Evolutionary conservation across 208 protist genomes (phyloP).

Genomic region (Sergeia podlipaevii): DNA sequence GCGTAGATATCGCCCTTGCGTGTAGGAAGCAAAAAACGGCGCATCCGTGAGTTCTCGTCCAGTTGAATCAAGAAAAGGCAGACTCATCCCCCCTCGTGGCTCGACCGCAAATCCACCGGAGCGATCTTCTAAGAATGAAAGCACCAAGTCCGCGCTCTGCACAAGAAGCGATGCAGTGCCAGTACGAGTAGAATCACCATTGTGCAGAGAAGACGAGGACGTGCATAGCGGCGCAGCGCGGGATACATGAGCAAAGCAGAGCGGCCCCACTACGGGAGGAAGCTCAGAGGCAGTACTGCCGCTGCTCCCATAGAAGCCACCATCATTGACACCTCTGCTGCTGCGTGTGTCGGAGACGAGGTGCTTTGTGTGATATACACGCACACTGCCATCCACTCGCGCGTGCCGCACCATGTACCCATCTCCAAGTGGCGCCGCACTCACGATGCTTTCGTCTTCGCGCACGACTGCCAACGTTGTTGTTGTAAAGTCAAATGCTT

Average conservation of each 20-base stretch:
- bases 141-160: no score
- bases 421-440: slow-evolving; percentile 20
- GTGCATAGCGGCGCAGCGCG: background rate
- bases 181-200: no score
- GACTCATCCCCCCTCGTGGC: no score
- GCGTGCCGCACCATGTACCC: slow-evolving; percentile 56
- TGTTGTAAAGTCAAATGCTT: background rate
- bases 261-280: slow-evolving; percentile 27
- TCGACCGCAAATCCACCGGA: no score
- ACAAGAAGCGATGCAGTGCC: no score
- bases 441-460: slow-evolving; percentile 62
- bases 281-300: slow-evolving; percentile 17
- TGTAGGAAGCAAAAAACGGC: slow-evolving; percentile 10
- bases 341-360: slow-evolving; percentile 3
- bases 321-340: no score
- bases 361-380: slow-evolving; percentile 28
- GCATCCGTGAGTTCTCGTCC: no score
- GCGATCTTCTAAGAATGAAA: no score
- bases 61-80: no score
- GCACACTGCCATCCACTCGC: slow-evolving; percentile 23
- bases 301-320: no score
- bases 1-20: slow-evolving; percentile 26
- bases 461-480: slow-evolving; percentile 54
- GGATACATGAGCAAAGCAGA: slow-evolving; percentile 5
- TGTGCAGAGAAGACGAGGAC: no score